Conservation (phyloP, 768 basidiomycete genomes). For the Dendrothele bispora region DNA sequence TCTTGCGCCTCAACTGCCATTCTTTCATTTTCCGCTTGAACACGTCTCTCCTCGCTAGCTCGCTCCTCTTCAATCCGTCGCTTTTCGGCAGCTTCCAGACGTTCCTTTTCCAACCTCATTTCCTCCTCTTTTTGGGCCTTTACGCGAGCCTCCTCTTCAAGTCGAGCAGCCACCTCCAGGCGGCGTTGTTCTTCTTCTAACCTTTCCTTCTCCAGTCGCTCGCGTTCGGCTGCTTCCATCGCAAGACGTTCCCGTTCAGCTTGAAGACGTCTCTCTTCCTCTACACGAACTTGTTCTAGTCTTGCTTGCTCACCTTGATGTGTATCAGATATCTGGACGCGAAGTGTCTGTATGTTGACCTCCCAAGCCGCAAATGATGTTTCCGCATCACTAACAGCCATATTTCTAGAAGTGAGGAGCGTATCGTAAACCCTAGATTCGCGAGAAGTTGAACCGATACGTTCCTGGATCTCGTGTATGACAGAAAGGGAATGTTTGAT, state of each 20-base stretch:
- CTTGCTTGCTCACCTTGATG: conserved; percentile 41
- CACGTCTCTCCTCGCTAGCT: conserved; percentile 15
- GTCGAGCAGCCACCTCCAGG: conserved; percentile 19
- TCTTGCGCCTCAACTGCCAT: conserved; percentile 20
- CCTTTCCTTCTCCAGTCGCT: conserved; percentile 13
- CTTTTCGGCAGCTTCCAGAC: conserved; percentile 3
- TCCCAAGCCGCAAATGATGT: conserved; percentile 48
- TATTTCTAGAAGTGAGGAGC: conserved; percentile 48
- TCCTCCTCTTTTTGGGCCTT: conserved; percentile 15
- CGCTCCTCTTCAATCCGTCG: conserved; percentile 1
- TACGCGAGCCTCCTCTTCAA: conserved; percentile 15
- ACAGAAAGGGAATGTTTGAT: conserved; percentile 51
- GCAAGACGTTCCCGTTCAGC: conserved; percentile 36
- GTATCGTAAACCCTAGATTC: conserved; percentile 47
- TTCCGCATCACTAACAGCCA: conserved; percentile 53
- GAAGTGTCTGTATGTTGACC: conserved; percentile 41
- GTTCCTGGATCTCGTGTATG: conserved; percentile 53
- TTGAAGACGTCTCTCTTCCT: conserved; percentile 31
- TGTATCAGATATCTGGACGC: conserved; percentile 39
- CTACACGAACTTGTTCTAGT: conserved; percentile 35
- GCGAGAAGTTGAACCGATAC: conserved; percentile 48
- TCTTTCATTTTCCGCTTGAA: conserved; percentile 15
- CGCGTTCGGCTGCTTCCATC: conserved; percentile 25
- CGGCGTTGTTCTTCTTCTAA: conserved; percentile 19
- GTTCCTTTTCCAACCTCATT: conserved; percentile 4